phyloP scores from a whole-genome alignment of 2,329 filamentous ascomycete genomes.

The Helminthosporium solani region DNA sequence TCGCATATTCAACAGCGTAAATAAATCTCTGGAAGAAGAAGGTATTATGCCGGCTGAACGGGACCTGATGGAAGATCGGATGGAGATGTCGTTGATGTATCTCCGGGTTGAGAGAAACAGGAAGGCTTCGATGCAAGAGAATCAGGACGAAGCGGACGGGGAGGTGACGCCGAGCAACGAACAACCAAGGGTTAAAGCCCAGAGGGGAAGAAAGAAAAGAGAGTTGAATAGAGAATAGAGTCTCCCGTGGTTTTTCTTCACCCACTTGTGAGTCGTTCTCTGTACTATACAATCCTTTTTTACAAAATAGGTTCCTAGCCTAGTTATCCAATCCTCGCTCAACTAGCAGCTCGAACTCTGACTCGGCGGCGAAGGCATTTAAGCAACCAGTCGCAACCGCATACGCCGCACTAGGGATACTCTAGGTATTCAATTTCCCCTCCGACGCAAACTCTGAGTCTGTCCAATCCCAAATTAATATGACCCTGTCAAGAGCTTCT shows the following conservation, averaged over 20 bases:
- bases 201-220: background rate
- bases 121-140: background rate
- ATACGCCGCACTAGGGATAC: no score
- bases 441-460: background rate
- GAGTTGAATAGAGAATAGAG: no score
- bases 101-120: background rate
- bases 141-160: background rate
- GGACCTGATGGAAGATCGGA: background rate
- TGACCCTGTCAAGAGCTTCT: background rate
- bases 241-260: no score
- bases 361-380: no score
- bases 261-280: no score
- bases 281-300: no score
- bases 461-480: no score
- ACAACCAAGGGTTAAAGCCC: background rate
- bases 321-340: no score
- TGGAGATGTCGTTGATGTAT: slow-evolving; percentile 2
- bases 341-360: no score
- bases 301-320: no score
- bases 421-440: no score
- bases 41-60: background rate
- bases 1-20: background rate
- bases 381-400: no score
- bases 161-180: background rate
- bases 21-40: background rate